Evolutionary conservation across 106 monocot genomes (phyloP).

Genomic region (Allium cepa): DNA sequence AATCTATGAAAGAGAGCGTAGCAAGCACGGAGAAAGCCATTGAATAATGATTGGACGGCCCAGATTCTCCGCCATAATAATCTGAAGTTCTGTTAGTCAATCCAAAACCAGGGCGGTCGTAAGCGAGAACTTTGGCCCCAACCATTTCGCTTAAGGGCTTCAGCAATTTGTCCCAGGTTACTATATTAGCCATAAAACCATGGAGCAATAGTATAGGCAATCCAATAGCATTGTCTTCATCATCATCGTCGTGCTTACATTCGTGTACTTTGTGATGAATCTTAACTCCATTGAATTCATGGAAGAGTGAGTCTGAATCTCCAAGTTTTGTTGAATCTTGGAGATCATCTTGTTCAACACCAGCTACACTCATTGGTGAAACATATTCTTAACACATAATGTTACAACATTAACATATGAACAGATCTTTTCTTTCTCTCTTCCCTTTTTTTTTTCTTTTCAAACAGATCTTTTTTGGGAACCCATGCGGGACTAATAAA

Average conservation of each 20-base stretch:
- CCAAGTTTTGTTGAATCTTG: slow-evolving; percentile 47
- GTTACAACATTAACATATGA: no score
- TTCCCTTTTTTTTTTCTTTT: no score
- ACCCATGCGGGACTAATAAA: no score
- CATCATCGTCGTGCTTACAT: slow-evolving; percentile 2
- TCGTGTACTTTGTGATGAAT: slow-evolving; percentile 77
- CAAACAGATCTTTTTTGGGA: no score
- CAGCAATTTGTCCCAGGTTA: slow-evolving; percentile 54
- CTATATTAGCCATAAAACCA: slow-evolving; percentile 79
- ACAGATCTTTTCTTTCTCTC: no score
- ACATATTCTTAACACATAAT: no score
- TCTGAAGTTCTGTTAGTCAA: slow-evolving; percentile 44
- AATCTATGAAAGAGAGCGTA: slow-evolving; percentile 57
- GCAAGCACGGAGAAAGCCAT: slow-evolving; percentile 76
- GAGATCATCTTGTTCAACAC: slow-evolving; percentile 73
- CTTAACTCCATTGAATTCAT: slow-evolving; percentile 53
- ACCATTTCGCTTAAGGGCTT: slow-evolving; percentile 43
- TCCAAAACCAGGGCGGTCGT: slow-evolving; percentile 87
- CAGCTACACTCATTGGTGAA: slow-evolving; percentile 30
- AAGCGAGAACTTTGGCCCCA: slow-evolving; percentile 80
- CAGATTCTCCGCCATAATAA: no score
- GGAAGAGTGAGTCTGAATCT: slow-evolving; percentile 70
- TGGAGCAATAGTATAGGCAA: slow-evolving; percentile 72
- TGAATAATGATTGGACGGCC: slow-evolving; percentile 53
- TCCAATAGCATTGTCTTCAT: slow-evolving; percentile 3